Evolutionary conservation across 371 early-diverging fungal species (phyloP).

Genomic region (Apophysomyces ossiformis): DNA sequence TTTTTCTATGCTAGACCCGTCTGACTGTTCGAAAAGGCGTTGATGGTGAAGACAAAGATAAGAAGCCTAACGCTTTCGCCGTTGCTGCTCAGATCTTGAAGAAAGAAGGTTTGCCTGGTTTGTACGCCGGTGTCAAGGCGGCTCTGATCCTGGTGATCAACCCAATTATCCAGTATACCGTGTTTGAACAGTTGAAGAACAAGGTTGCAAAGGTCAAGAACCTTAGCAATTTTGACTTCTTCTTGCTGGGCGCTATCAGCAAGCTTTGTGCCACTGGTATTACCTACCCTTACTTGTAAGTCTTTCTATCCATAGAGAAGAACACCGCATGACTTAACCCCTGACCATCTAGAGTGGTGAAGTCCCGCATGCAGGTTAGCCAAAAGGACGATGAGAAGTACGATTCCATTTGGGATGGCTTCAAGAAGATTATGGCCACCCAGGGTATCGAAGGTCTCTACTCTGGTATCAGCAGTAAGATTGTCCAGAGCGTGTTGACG

Average conservation of each 20-base stretch:
- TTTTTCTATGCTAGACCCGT: conserved; percentile 56
- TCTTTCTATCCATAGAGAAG: not conserved
- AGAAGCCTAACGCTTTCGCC: conserved; percentile 49
- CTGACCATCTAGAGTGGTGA: conserved; percentile 70
- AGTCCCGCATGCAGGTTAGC: conserved; percentile 95
- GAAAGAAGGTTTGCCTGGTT: conserved; percentile 84
- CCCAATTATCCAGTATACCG: conserved; percentile 97
- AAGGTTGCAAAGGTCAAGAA: conserved; percentile 55
- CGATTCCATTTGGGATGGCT: conserved; percentile 82
- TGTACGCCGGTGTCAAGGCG: conserved; percentile 90
- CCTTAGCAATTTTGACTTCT: conserved; percentile 87
- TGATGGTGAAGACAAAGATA: conserved; percentile 41
- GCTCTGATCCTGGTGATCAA: conserved; percentile 96
- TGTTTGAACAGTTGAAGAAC: conserved; percentile 92
- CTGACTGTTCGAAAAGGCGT: conserved; percentile 66
- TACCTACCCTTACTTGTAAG: conserved; percentile 97
- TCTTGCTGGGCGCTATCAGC: conserved; percentile 91
- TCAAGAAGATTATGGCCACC: conserved; percentile 84
- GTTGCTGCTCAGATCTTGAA: conserved; percentile 74
- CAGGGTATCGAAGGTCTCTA: conserved; percentile 87
- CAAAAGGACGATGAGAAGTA: conserved; percentile 81
- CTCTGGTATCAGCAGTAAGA: conserved; percentile 93
- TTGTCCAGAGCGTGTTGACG: conserved; percentile 88
- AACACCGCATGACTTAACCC: not conserved
- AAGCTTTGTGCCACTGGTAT: conserved; percentile 94